Base-by-base conservation (phyloP, 345 rosid genomes). In the Geranium brycei region DNA sequence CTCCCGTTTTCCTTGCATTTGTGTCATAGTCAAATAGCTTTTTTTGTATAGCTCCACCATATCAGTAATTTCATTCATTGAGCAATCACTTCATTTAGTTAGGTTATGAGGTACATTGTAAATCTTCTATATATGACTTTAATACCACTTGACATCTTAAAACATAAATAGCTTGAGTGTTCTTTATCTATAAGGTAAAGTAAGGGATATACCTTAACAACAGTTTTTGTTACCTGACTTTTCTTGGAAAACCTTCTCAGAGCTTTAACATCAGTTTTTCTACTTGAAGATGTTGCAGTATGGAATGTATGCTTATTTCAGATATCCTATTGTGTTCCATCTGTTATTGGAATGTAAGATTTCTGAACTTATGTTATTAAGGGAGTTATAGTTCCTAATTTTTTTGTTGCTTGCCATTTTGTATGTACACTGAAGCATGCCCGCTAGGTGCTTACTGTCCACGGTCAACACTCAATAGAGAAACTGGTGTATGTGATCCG, bases 391-490 rank as follows among this genome's bases (percentile, higher is more conserved):
- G 2, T 31, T 51, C 16, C 62, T 64, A 32, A 62, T 38, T 30
- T 62, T 28, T 59, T 17, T 17, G 17, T 59, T 68, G 15, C 30
- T 58, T 65, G 51, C 1, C n/a, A 60, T 59, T 51, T 32, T 56
- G 69, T 35, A 61, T 66, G 57, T 64, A 51, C 28, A 32, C 59
- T 81, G 85, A 75, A 95, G 97, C 99, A 69, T 95, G 99, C 61
- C 99, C 99, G 1, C 69, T 91, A 74, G 99, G 99, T 77, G 72
- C 97, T 63, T 83, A 81, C 73, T 95, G 99, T 67, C 99, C 99
- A 53, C 73, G 71, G 68, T 81, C 91, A 64, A 81, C 72, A 59
- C 79, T 86, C 62, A 88, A 91, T 66, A 79, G 72, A 60, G 77
- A 80, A 66, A 91, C 88, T n/a, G 97, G 96, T 58, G 65, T 82